Evolutionary conservation across 805 yeast genomes (phyloP), one percentile per base, ranked within the genome.

Genomic region (Candida odintsovae): DNA sequence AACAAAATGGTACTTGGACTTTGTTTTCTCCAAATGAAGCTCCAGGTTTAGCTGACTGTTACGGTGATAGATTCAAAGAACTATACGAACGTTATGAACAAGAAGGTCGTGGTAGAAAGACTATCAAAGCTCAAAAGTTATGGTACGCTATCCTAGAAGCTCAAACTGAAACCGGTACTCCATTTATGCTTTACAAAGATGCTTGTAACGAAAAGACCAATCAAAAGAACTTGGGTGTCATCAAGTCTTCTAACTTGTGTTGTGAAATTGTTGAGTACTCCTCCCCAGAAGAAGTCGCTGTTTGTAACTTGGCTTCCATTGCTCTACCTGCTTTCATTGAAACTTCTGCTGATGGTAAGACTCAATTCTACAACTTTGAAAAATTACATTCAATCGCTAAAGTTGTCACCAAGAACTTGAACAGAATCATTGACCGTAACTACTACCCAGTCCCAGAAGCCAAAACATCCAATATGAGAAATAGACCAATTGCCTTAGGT

Each of bases 111-210:
- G 88, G 82, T 46, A 72, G 75, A 50, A 74, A 72, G 54, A 78
- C 81, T 19, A 73, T 90, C 48, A 82, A 79, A 57, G 98, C 99
- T 22, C 96, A 90, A 66, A 86, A 86, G 65, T 72, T 92, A 41
- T 92, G 98, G 98, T 76, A 81, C 52, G 83, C 90, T 40, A 90
- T 92, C 46, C 66, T 92, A 46, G 94, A 88, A 62, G 82, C 97
- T 29, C 99, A 92, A 70, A 86, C 94, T 35, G 97, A 92, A 69
- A 90, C 98, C 4, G 98, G 99, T 44, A 87, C 86, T 56, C 99
- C 99, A 22, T 92, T 87, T 72, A 82, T 92, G 83, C 73, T 92
- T 15, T 92, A 87, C 74, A 92, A 92, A 64, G 99, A 92, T 70
- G 78, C 96, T 10, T 86, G 96, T 69, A 92, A 92, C 68, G 56